Percentiles rank a stretch among this genome's conserved stretches.
phyloP scores from a whole-genome alignment of 2,329 filamentous ascomycete species.

The Chaetoscypha palmicola region DNA sequence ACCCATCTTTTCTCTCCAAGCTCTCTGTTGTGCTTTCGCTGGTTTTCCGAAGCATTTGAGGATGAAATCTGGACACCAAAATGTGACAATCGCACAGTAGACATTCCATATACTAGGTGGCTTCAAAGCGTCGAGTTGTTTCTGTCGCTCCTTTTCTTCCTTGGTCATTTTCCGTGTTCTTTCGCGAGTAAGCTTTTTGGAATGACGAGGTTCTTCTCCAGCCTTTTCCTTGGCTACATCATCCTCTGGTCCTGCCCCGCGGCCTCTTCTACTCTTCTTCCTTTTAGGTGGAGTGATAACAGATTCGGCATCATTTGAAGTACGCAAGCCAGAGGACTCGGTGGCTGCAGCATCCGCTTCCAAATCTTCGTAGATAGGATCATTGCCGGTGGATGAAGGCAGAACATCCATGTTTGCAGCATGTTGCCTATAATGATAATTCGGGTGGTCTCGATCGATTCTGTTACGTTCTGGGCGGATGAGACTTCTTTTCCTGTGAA shows the following conservation, averaged over 20 bases:
- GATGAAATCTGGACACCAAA: constrained; percentile 85
- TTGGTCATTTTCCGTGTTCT: constrained; percentile 60
- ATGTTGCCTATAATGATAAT: constrained; percentile 94
- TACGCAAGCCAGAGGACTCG: constrained; percentile 27
- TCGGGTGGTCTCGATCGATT: constrained; percentile 80
- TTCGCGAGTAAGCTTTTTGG: constrained; percentile 33
- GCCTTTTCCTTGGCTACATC: constrained; percentile 20
- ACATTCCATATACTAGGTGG: constrained; percentile 90
- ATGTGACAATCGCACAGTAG: constrained; percentile 89
- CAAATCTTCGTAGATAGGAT: constrained; percentile 75
- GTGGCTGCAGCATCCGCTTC: constrained; percentile 41
- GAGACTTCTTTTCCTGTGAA: constrained; percentile 74
- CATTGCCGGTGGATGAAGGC: constrained; percentile 87
- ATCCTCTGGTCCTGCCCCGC: constrained; percentile 22
- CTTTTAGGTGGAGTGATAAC: constrained; percentile 23
- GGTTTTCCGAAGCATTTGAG: constrained; percentile 80
- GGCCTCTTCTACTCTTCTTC: constrained; percentile 19
- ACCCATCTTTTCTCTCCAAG: constrained; percentile 98
- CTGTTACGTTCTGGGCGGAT: constrained; percentile 82
- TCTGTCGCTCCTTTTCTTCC: constrained; percentile 47
- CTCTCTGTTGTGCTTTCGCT: constrained; percentile 77
- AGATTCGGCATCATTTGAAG: constrained; percentile 27
- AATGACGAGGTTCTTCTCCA: constrained; percentile 25
- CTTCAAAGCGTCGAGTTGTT: constrained; percentile 56
- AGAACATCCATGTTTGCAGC: constrained; percentile 85